Evolutionary conservation across 108 stramenopile species (phyloP), one percentile per base, ranked within the genome.

Genomic region (Pseudonitzschia delicatissima): DNA sequence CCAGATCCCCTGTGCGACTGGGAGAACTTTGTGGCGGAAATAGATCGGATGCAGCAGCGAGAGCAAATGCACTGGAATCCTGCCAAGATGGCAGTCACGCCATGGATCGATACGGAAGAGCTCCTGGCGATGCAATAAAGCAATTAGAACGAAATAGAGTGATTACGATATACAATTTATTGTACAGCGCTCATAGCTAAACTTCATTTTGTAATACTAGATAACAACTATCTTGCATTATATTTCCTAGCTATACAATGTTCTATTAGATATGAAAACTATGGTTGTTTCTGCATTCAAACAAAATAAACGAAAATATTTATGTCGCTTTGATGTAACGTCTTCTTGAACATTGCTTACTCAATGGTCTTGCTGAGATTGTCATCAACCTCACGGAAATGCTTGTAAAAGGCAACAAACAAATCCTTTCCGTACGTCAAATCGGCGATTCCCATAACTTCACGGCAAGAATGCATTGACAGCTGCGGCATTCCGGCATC

Each of bases 401-500:
- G 39, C 29, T 76, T 68, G 68, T 85, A 93, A 66, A 87, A 93
- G 12, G 84, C 64, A 33, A 71, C 72, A 63, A 93, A 90, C 28
- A 88, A 48, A 45, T 87, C 70, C 2, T 85, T 37, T 23, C 87
- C 87, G 79, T 87, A 60, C 5, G 81, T 73, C 68, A 92, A 73
- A 78, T 93, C 92, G 12, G 73, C 75, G 62, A 88, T 77, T 12
- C 92, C 92, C 92, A 93, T 93, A 32, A 91, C 85, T 77, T 93
- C 92, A 28, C 92, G 78, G 68, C 86, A 87, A 20, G 76, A 77
- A 51, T 93, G 92, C 97, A 98, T 98, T 27, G 85, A 85, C 9
- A 96, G 76, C 69, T 98, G 97, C 55, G 94, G 91, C 88, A 95
- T 93, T n/a, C 97, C 97, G 20, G 89, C 79, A 76, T 98, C 97